Conservation (phyloP, 1,284 basidiomycete genomes). For the Vanrija humicola region DNA sequence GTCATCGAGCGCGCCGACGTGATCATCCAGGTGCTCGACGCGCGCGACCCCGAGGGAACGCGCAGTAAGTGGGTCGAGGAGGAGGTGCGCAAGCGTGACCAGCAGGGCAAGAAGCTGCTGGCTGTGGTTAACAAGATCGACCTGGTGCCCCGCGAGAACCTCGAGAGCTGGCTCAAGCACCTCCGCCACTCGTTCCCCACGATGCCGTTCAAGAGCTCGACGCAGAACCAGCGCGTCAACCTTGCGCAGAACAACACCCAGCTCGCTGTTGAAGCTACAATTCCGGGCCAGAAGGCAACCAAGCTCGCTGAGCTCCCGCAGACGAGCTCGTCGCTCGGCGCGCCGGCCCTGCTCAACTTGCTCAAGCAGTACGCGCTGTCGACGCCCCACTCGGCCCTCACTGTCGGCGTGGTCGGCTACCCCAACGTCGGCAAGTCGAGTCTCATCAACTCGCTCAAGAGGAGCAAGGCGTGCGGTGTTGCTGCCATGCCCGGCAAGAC, state of each 20-base stretch:
- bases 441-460: conserved; percentile 90
- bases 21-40: conserved; percentile 73
- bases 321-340: conserved; percentile 61
- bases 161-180: conserved; percentile 84
- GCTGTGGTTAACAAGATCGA: conserved; percentile 93
- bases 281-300: conserved; percentile 46
- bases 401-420: conserved; percentile 91
- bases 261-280: conserved; percentile 31
- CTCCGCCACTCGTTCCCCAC: conserved; percentile 89
- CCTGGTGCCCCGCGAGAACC: conserved; percentile 81
- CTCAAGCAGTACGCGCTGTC: conserved; percentile 84
- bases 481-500: conserved; percentile 94
- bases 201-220: conserved; percentile 86
- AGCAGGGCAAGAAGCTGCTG: conserved; percentile 80
- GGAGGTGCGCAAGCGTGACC: conserved; percentile 76
- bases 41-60: conserved; percentile 86
- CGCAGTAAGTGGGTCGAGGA: conserved; percentile 82
- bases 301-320: conserved; percentile 51
- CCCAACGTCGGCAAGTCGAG: conserved; percentile 97
- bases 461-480: conserved; percentile 82
- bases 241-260: conserved; percentile 55
- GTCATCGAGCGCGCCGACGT: conserved; percentile 93
- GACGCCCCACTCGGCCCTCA: conserved; percentile 65
- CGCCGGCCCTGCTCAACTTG: conserved; percentile 67
- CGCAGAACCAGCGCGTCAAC: conserved; percentile 72